phyloP scores from a whole-genome alignment of 257 asterid genomes.

The Solanum pimpinellifolium region DNA sequence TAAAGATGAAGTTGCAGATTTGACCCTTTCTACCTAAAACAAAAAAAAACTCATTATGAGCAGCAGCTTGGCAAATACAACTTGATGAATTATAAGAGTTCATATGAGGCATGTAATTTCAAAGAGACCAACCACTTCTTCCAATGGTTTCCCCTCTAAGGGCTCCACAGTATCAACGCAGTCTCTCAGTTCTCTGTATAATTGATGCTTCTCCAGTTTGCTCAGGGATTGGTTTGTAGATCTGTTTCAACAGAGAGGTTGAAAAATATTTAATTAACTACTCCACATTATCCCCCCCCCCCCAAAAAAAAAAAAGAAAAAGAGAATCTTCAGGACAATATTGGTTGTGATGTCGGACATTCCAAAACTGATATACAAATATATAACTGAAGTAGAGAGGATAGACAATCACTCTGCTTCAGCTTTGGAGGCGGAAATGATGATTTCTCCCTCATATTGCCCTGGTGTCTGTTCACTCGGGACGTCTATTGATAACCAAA shows the following conservation, averaged over 20 bases:
- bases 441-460: conserved; percentile 87
- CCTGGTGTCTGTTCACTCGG: conserved; percentile 84
- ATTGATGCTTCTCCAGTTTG: conserved; percentile 59
- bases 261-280: not conserved
- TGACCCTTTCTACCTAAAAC: conserved; percentile 64
- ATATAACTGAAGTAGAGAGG: conserved; percentile 25
- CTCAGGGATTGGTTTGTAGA: conserved; percentile 36
- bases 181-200: conserved; percentile 53
- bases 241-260: conserved; percentile 31
- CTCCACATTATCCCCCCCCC: no score
- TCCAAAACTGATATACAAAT: conserved; percentile 5
- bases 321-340: not conserved
- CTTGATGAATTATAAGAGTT: not conserved
- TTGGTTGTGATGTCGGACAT: not conserved
- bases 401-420: conserved; percentile 62
- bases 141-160: conserved; percentile 57
- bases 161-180: conserved; percentile 81
- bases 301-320: not conserved
- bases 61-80: not conserved
- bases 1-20: conserved; percentile 67
- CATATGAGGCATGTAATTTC: conserved; percentile 1
- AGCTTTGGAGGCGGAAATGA: conserved; percentile 67
- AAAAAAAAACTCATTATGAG: conserved; percentile 9
- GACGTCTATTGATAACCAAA: conserved; percentile 84
- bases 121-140: conserved; percentile 66